phyloP scores from a whole-genome alignment of 805 yeast genomes.

The Wickerhamomyces chaumierensis region DNA sequence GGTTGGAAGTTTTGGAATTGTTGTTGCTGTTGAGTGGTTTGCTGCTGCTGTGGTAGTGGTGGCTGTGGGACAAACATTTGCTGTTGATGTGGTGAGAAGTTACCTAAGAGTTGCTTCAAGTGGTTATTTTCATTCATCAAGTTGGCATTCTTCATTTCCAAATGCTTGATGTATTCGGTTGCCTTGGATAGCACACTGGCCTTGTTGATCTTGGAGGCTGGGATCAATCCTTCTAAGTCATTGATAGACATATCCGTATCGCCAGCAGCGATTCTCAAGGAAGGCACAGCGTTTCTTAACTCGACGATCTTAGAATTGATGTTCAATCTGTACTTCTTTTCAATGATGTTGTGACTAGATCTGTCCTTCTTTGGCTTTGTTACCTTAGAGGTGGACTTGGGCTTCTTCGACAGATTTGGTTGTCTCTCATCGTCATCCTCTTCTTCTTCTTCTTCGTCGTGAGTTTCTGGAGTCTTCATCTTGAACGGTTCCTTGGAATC shows the following conservation, averaged over 20 bases:
- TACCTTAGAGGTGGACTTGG: conserved; percentile 8
- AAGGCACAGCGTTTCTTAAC: conserved; percentile 67
- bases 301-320: conserved; percentile 61
- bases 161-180: conserved; percentile 66
- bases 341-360: conserved; percentile 69
- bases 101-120: conserved; percentile 20
- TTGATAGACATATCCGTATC: conserved; percentile 31
- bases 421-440: conserved; percentile 5
- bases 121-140: conserved; percentile 43
- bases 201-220: conserved; percentile 66
- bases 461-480: background rate
- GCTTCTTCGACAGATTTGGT: background rate
- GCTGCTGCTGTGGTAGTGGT: conserved; percentile 5
- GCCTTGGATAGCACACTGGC: conserved; percentile 71
- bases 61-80: conserved; percentile 9
- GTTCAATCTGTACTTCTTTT: conserved; percentile 70
- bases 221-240: conserved; percentile 63
- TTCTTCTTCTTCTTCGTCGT: conserved; percentile 5
- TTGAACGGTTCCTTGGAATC: background rate
- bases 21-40: conserved; percentile 4
- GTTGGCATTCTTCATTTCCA: conserved; percentile 33
- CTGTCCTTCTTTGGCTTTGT: conserved; percentile 40
- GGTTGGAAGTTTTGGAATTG: conserved; percentile 12
- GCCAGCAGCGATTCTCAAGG: conserved; percentile 52
- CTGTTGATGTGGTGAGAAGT: conserved; percentile 4